Evolutionary conservation across 306 rosid species (phyloP).

Genomic region (Astragalus glycyphyllos): DNA sequence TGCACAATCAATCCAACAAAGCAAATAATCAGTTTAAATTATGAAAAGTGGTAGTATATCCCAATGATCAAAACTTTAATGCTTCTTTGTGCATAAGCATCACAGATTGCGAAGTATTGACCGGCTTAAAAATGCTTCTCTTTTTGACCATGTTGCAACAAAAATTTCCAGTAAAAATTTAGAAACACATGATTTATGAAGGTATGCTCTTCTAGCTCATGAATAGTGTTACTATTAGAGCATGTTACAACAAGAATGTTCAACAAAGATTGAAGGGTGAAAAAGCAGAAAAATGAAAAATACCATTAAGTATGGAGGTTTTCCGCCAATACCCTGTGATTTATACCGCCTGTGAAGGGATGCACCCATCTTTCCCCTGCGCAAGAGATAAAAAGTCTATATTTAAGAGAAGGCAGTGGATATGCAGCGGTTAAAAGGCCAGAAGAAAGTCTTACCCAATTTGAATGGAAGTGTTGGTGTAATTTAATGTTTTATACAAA

Average conservation of each 20-base stretch:
- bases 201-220: neutral
- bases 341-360: conserved; percentile 55
- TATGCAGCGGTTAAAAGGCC: neutral
- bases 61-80: neutral
- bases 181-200: neutral
- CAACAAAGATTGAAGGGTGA: neutral
- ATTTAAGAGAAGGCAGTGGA: conserved; percentile 13
- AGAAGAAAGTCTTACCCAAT: neutral
- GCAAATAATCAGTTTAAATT: neutral
- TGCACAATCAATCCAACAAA: conserved; percentile 44
- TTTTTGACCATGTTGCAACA: too few relatives aligned
- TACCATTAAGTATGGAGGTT: conserved; percentile 67
- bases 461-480: neutral
- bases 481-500: neutral
- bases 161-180: neutral
- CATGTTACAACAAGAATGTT: conserved; percentile 3
- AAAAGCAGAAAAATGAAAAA: neutral
- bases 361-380: conserved; percentile 76
- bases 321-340: conserved; percentile 59
- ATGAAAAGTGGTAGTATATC: neutral
- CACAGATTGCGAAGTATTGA: neutral
- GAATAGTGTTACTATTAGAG: neutral
- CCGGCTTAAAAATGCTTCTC: too few relatives aligned
- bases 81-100: conserved; percentile 1
- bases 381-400: neutral